Evolutionary conservation across 352 stramenopile genomes (phyloP).

Genomic region (Phytophthora hibernalis): DNA sequence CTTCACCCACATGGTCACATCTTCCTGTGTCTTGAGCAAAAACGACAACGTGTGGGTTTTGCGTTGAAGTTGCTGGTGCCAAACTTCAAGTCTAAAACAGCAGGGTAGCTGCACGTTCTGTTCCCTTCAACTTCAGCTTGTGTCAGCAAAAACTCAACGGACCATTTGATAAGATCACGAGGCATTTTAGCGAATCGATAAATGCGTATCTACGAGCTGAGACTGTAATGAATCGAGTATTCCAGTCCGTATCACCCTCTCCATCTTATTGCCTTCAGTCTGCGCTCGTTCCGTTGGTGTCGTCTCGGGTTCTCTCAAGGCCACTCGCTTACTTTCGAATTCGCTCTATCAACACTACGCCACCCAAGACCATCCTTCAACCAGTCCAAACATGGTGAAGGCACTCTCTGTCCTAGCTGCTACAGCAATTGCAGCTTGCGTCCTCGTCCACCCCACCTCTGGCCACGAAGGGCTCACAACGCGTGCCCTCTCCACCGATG

Average conservation of each 20-base stretch:
- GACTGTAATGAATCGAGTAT: not conserved
- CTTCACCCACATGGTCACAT: not conserved
- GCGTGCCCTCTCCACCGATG: conserved; percentile 9
- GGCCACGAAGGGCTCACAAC: conserved; percentile 12
- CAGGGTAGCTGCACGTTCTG: too few relatives aligned
- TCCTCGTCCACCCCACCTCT: not conserved
- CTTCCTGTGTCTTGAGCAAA: too few relatives aligned
- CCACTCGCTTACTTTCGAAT: not conserved
- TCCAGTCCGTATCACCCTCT: not conserved
- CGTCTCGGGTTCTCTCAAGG: not conserved
- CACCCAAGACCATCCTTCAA: not conserved
- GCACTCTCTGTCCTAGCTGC: conserved; percentile 4
- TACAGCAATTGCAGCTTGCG: conserved; percentile 8
- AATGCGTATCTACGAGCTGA: too few relatives aligned
- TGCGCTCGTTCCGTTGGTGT: not conserved
- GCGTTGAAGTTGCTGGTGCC: too few relatives aligned
- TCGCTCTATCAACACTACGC: not conserved
- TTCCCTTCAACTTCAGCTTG: too few relatives aligned
- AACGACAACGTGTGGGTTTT: too few relatives aligned
- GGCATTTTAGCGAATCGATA: too few relatives aligned
- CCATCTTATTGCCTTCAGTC: not conserved
- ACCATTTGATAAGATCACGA: too few relatives aligned
- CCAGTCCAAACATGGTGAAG: conserved; percentile 21
- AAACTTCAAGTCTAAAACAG: too few relatives aligned
- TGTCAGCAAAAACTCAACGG: too few relatives aligned